A percentile compares a stretch with the other conserved stretches of the same genome.
phyloP scores from a whole-genome alignment of 73 alveolate genomes.

The Tetrahymena malaccensis region DNA sequence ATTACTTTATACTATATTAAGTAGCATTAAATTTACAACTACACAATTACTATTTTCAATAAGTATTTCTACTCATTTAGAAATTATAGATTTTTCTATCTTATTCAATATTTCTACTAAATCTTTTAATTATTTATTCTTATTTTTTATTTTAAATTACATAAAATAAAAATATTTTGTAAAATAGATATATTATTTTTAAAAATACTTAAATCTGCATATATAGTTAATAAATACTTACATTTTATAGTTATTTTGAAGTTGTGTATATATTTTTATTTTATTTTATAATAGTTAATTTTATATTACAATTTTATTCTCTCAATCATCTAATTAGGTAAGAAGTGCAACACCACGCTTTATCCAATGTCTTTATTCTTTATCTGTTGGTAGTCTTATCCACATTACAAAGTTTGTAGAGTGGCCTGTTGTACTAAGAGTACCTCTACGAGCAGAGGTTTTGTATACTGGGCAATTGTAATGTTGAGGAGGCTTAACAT shows the following conservation, averaged over 20 bases:
- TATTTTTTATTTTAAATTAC: not conserved
- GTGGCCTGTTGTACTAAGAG: conserved; percentile 94
- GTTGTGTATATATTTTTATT: not conserved
- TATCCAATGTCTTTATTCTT: conserved; percentile 88
- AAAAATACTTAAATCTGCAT: not conserved
- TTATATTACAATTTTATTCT: not conserved
- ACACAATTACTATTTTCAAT: not conserved
- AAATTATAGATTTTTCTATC: not conserved
- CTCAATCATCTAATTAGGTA: conserved; percentile 89
- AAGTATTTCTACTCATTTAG: not conserved
- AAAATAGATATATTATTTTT: not conserved
- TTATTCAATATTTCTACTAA: not conserved
- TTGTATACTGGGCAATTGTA: conserved; percentile 81
- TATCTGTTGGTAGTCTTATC: conserved; percentile 71
- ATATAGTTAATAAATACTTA: not conserved
- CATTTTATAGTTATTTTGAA: not conserved
- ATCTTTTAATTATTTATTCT: not conserved
- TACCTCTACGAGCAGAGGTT: conserved; percentile 85
- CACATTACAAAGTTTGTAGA: conserved; percentile 91
- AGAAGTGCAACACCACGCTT: conserved; percentile 94
- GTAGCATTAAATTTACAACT: not conserved
- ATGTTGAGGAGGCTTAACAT: conserved; percentile 71
- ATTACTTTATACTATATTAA: no score
- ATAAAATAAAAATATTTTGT: no score
- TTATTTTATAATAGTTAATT: not conserved